Base-by-base conservation (phyloP, 306 rosid genomes). In the Cicer yamashitae region DNA sequence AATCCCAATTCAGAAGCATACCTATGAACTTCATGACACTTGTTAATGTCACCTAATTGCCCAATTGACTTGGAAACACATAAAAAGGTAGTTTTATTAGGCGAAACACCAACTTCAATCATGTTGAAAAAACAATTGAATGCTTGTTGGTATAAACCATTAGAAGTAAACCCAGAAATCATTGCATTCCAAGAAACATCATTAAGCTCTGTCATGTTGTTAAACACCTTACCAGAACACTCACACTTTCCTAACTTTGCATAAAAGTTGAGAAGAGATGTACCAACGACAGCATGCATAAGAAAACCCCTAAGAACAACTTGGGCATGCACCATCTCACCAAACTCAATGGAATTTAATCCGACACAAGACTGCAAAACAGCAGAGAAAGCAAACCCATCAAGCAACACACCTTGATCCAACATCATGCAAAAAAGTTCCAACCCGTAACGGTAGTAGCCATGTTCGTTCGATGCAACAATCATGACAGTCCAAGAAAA, bases 251-350 rank as follows among this genome's bases (percentile, higher is more conserved):
- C 86, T 77, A 89, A 63, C 82, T 90, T 92, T 2, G 90, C 90
- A 82, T 89, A 92, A 86, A 90, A 85, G 88, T 88, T 89, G n/a
- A 92, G 93, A 84, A 92, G 90, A 44, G 97, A 81, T 3, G 91
- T 87, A 38, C 71, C 80, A 2, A 89, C 91, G 81, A 83, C 86
- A 3, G 86, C 71, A 74, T 87, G 84, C 70, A 46, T 61, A 6
- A 80, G 73, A 87, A 87, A 87, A n/a, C 93, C 97, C 40, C 89
- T 79, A 2, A 73, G 71, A 75, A 85, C 83, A 82, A 89, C 84
- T 62, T 85, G 97, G 51, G 89, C 88, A 76, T 88, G 97, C 50
- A 88, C 87, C 88, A 84, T 88, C 77, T 80, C 79, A 6, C 91
- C 88, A 77, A 88, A 73, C 63, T 57, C 74, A 58, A 73, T 15